Base-by-base conservation (phyloP, 2,329 filamentous ascomycete species). In the Aspergillus calidoustus region DNA sequence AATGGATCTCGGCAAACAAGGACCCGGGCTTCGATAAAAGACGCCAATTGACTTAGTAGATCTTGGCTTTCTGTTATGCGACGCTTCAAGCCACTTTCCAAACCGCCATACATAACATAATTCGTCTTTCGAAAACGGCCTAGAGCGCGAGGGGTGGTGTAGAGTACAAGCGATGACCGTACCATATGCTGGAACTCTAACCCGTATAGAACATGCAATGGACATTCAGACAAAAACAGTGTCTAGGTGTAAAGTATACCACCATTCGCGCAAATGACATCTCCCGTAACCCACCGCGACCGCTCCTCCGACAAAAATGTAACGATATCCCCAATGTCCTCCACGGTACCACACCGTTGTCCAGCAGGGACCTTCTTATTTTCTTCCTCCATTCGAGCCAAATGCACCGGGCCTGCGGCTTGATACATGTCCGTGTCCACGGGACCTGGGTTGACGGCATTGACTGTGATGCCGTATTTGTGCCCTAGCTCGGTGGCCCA, bases 401-500 rank as follows among this genome's bases (percentile, higher is more conserved):
- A 41, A 56, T 63, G 62, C 41, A 66, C 62, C 28, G 49, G 48
- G 1, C 63, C 60, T 4, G 64, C 63, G 19, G 58, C 57, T 30
- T 62, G 64, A 49, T 65, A 67, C 61, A 67, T 66, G 52, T 66
- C 64, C 22, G 70, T 72, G 56, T 67, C 66, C 7, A 70, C 68
- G 1, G 72, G 70, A 9, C 72, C 72, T 0, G 72, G 72, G 30
- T 68, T 71, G 3, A 75, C 71, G 4, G 65, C 65, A 50, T 74
- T 75, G 3, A 75, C 69, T 2, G 73, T 75, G 52, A 69, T 66
- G 2, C 70, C 70, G 57, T 74, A 74, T 25, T 68, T 65, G 6
- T 65, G 67, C 0, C 70, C 67, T 46, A 75, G 53, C 34, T 76
- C 72, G 5, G 62, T 67, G 5, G 83, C 79, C 86, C 86, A 88